A percentile compares a stretch with the other conserved stretches of the same genome.
Evolutionary conservation across 2,329 filamentous ascomycete species (phyloP).

Genomic region (Diaporthe destruens): DNA sequence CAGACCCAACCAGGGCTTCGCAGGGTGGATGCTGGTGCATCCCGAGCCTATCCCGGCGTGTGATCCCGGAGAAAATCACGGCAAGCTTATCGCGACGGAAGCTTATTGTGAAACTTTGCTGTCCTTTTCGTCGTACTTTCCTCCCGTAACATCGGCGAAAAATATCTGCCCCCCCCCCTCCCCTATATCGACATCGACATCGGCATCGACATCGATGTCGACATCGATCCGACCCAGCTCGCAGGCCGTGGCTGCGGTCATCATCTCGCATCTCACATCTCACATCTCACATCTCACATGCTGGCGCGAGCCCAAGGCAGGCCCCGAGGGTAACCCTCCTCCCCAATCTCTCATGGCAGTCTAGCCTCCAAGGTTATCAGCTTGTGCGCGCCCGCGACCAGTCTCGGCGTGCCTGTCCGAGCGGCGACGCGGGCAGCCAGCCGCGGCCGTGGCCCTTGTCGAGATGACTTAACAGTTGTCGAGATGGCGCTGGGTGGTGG

Average conservation of each 20-base stretch:
- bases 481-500: no score
- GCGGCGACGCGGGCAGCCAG: background rate
- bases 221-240: slow-evolving; percentile 19
- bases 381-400: background rate
- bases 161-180: no score
- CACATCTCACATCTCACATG: background rate
- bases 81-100: slow-evolving; percentile 32
- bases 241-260: no score
- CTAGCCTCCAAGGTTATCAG: no score
- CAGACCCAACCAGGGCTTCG: background rate
- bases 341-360: background rate
- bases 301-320: background rate
- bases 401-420: slow-evolving; percentile 8
- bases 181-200: background rate
- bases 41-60: background rate
- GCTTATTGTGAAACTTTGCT: slow-evolving; percentile 30
- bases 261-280: no score
- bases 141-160: slow-evolving; percentile 24
- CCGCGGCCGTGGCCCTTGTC: no score
- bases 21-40: background rate
- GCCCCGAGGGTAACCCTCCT: no score
- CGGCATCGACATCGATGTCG: no score
- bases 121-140: slow-evolving; percentile 10
- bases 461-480: background rate
- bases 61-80: slow-evolving; percentile 21